Evolutionary conservation across 352 stramenopile genomes (phyloP).

Genomic region (Pythium rhizo-oryzae): DNA sequence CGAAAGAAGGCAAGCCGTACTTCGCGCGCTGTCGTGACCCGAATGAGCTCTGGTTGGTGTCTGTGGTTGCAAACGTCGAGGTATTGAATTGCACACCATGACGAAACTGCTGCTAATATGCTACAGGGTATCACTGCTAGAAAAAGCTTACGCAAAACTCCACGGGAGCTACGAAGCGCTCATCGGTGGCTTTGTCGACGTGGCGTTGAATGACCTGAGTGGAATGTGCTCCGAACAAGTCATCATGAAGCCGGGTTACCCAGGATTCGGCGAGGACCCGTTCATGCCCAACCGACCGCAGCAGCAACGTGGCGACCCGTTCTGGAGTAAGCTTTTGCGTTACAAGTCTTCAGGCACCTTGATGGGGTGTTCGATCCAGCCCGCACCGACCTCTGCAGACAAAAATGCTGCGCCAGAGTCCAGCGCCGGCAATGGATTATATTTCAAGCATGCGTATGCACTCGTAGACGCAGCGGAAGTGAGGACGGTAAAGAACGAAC

Average conservation of each 20-base stretch:
- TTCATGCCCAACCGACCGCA: constrained; percentile 45
- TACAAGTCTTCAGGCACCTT: constrained; percentile 87
- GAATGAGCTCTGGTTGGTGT: constrained; percentile 83
- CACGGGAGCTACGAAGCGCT: constrained; percentile 89
- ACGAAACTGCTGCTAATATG: too few species aligned
- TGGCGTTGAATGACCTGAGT: constrained; percentile 89
- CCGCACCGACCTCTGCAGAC: constrained; percentile 45
- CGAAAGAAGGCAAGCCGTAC: constrained; percentile 79
- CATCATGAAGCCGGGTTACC: constrained; percentile 82
- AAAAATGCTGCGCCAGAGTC: constrained; percentile 72
- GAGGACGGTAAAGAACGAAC: constrained; percentile 52
- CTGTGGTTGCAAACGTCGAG: neutral
- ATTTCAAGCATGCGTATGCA: constrained; percentile 89
- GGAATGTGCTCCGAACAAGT: constrained; percentile 90
- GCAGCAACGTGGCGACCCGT: constrained; percentile 58
- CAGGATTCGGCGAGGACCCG: constrained; percentile 74
- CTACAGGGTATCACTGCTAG: constrained; percentile 82
- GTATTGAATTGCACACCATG: neutral
- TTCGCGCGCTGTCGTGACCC: constrained; percentile 84
- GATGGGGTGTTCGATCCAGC: constrained; percentile 93
- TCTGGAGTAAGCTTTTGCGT: constrained; percentile 78
- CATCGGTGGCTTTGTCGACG: constrained; percentile 91
- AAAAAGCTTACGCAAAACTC: constrained; percentile 95
- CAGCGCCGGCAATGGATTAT: constrained; percentile 80
- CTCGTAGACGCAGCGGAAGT: constrained; percentile 81